phyloP scores from a whole-genome alignment of 345 rosid genomes.

The Eutrema heterophyllum region DNA sequence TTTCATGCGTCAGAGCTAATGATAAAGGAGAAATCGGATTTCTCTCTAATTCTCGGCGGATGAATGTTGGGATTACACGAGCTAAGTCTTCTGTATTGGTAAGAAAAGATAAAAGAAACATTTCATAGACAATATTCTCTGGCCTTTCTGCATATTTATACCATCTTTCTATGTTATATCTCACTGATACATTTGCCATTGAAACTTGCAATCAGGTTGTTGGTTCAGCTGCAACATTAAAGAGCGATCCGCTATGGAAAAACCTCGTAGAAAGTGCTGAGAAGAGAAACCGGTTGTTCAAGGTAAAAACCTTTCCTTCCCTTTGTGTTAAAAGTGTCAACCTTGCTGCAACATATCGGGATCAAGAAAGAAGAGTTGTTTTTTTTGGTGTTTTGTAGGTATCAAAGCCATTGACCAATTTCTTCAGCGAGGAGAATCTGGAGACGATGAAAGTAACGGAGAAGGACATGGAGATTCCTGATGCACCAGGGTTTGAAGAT shows the following conservation, averaged over 20 bases:
- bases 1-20: slow-evolving; percentile 90
- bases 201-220: slow-evolving; percentile 55
- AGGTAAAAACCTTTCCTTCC: slow-evolving; percentile 34
- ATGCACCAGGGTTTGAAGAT: slow-evolving; percentile 8
- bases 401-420: slow-evolving; percentile 58
- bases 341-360: not conserved
- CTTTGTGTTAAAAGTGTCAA: not conserved
- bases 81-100: slow-evolving; percentile 95
- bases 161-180: not conserved
- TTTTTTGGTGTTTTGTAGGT: slow-evolving; percentile 40
- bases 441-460: slow-evolving; percentile 38
- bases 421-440: slow-evolving; percentile 59
- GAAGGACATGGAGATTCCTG: slow-evolving; percentile 27
- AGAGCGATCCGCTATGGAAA: slow-evolving; percentile 71
- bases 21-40: slow-evolving; percentile 68
- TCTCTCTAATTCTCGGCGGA: slow-evolving; percentile 76
- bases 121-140: not conserved
- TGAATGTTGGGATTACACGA: slow-evolving; percentile 95
- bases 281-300: slow-evolving; percentile 49
- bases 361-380: not conserved
- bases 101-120: slow-evolving; percentile 4
- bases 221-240: slow-evolving; percentile 77
- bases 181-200: not conserved
- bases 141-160: not conserved
- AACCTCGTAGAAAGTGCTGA: slow-evolving; percentile 77